A percentile compares a stretch with the other conserved stretches of the same genome.
phyloP scores from a whole-genome alignment of 192 early-diverging fungal genomes.

The Paraglomus brasilianum region DNA sequence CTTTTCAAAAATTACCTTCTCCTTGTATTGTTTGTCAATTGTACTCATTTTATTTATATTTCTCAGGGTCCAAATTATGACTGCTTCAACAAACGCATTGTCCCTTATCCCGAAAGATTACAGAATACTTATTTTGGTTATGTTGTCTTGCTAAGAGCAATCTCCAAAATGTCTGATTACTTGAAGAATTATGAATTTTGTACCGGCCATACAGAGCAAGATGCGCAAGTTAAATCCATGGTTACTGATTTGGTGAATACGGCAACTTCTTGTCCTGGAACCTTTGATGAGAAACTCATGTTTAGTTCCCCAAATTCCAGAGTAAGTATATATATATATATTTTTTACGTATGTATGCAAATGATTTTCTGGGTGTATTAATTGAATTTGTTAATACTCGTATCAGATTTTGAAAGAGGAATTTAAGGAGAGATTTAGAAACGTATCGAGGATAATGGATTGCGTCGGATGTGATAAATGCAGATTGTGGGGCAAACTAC shows the following conservation, averaged over 20 bases:
- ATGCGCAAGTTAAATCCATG: conserved; percentile 51
- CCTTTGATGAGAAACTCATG: conserved; percentile 89
- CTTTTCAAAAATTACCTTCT: too few species aligned
- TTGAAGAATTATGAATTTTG: conserved; percentile 74
- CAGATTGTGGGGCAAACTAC: conserved; percentile 96
- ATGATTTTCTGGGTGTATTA: too few species aligned
- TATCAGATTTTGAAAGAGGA: conserved; percentile 71
- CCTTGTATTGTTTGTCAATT: too few species aligned
- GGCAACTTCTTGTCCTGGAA: conserved; percentile 65
- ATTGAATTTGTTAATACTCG: conserved; percentile 9
- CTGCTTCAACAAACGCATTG: conserved; percentile 89
- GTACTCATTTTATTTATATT: background rate
- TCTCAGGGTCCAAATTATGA: conserved; percentile 73
- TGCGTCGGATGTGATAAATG: conserved; percentile 99
- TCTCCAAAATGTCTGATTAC: conserved; percentile 81
- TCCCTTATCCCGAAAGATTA: conserved; percentile 84
- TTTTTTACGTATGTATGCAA: background rate
- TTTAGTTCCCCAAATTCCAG: conserved; percentile 50
- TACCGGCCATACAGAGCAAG: conserved; percentile 57
- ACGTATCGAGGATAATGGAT: conserved; percentile 98
- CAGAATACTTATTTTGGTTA: conserved; percentile 97
- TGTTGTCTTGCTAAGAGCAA: conserved; percentile 79
- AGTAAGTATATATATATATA: background rate
- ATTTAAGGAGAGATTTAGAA: conserved; percentile 91
- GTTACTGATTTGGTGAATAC: conserved; percentile 58